These are phyloP conservation scores for Anacardium occidentale DNA, from an alignment of 345 rosid species.

Conservation along the genomic window DNA sequence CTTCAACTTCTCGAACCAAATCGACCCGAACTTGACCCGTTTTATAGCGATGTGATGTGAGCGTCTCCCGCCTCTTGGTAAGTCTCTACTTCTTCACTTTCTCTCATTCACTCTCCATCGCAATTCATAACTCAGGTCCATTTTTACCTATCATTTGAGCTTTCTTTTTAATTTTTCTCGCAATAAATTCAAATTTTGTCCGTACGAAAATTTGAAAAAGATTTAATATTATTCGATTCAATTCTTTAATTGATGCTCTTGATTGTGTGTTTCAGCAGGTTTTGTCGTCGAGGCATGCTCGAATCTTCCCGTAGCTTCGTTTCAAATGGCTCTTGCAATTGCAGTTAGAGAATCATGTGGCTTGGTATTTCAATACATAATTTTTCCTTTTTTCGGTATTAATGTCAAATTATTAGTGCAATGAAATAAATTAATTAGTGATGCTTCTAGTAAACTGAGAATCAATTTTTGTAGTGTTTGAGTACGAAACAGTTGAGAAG, in stretches of 20 bases:
- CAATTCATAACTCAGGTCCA: background rate
- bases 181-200: background rate
- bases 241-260: too few relatives aligned
- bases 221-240: too few relatives aligned
- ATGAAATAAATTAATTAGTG: constrained; percentile 1
- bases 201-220: too few relatives aligned
- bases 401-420: too few relatives aligned
- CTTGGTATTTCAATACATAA: constrained; percentile 3
- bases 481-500: constrained; percentile 39
- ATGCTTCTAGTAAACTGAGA: background rate
- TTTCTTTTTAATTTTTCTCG: background rate
- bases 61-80: constrained; percentile 14
- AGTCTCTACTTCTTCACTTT: background rate
- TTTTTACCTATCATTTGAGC: too few relatives aligned
- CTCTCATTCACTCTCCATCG: too few relatives aligned
- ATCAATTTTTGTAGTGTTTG: constrained; percentile 35
- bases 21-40: background rate
- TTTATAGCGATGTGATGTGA: background rate
- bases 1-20: too few relatives aligned
- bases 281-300: constrained; percentile 15
- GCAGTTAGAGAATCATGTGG: constrained; percentile 22
- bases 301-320: background rate
- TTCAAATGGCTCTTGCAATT: constrained; percentile 22
- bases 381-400: background rate
- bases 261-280: constrained; percentile 7